A percentile compares a stretch with the other conserved stretches of the same genome.
Conservation (phyloP, 1,284 basidiomycete genomes). For the Ustilago bromivora region DNA sequence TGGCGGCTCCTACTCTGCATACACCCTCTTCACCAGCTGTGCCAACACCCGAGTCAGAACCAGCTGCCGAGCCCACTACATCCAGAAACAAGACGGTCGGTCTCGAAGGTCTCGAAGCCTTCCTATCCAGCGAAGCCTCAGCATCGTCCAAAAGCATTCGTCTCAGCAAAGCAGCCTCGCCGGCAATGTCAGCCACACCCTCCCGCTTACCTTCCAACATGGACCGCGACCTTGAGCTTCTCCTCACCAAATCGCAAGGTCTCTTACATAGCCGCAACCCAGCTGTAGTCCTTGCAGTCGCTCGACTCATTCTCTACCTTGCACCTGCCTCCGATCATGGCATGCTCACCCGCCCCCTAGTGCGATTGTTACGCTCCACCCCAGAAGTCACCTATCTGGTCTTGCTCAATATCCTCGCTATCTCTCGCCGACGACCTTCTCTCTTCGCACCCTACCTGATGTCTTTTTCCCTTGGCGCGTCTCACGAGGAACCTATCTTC, state of each 20-base stretch:
- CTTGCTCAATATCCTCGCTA: constrained; percentile 41
- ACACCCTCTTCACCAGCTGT: constrained; percentile 8
- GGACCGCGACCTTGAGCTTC: constrained; percentile 60
- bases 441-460: constrained; percentile 45
- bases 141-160: neutral
- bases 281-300: constrained; percentile 55
- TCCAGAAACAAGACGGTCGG: constrained; percentile 6
- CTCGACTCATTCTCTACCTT: constrained; percentile 39
- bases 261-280: constrained; percentile 58
- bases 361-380: constrained; percentile 48
- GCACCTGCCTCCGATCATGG: constrained; percentile 28
- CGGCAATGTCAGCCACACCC: neutral
- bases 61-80: neutral
- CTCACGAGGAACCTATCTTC: constrained; percentile 54
- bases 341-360: constrained; percentile 31
- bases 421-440: constrained; percentile 22
- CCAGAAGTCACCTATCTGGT: constrained; percentile 55
- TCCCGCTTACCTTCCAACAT: constrained; percentile 19
- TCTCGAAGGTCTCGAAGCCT: constrained; percentile 42
- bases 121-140: constrained; percentile 29
- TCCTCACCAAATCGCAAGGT: constrained; percentile 50
- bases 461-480: constrained; percentile 52
- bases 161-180: neutral
- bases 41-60: constrained; percentile 7
- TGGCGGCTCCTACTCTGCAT: neutral